Conservation (phyloP, 331 rosid genomes). For the Ulmus americana region DNA sequence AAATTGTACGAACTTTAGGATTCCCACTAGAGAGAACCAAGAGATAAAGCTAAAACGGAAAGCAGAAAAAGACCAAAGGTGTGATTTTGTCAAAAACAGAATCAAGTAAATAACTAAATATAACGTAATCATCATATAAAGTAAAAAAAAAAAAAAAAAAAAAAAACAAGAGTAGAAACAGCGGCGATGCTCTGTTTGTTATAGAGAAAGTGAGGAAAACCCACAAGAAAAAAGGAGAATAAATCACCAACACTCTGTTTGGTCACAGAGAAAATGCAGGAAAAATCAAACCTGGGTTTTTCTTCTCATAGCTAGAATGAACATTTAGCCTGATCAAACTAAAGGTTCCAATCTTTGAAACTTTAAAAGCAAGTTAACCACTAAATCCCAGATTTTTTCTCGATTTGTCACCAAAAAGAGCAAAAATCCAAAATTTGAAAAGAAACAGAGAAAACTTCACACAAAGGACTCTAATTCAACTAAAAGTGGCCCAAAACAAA, state of each 20-base stretch:
- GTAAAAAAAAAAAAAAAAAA: constrained; percentile 10
- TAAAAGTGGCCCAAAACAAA: not conserved
- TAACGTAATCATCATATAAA: constrained; percentile 28
- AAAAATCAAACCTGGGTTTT: not conserved
- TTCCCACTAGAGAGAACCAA: constrained; percentile 50
- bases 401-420: constrained; percentile 10
- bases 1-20: constrained; percentile 28
- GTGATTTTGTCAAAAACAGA: constrained; percentile 51
- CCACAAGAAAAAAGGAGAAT: not conserved
- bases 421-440: constrained; percentile 12
- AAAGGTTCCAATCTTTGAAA: constrained; percentile 1
- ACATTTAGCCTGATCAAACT: not conserved
- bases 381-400: not conserved
- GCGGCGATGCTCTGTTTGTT: constrained; percentile 18
- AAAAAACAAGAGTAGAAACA: constrained; percentile 15
- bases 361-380: not conserved
- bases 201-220: constrained; percentile 24
- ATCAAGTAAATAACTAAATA: constrained; percentile 38
- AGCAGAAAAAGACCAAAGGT: constrained; percentile 70
- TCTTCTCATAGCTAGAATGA: not conserved
- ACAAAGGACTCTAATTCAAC: not conserved
- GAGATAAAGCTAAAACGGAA: constrained; percentile 45
- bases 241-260: not conserved
- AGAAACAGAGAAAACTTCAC: not conserved
- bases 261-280: not conserved